Base-by-base conservation (phyloP, 345 rosid genomes). In the Ailanthus altissimus region DNA sequence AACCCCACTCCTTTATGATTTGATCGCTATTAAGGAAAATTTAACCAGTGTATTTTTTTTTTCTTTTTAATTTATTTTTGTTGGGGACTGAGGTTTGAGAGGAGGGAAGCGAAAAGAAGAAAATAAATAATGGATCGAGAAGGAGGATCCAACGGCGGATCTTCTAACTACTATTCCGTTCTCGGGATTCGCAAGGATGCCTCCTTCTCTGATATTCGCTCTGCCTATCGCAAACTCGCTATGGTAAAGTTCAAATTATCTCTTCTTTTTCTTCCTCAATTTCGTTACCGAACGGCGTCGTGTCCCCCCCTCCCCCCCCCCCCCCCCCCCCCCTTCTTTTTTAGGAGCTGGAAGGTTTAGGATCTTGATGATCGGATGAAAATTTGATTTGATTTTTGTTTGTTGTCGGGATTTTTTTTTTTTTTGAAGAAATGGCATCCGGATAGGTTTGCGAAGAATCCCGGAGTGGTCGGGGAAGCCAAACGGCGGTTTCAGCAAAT, bases 401-500 rank as follows among this genome's bases (percentile, higher is more conserved):
- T 72, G 20, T 0, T 32, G 38, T 32, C 38, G 1, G 38, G 38
- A 1, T 38, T 2, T n/a, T n/a, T n/a, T n/a, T n/a, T n/a, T n/a
- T n/a, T n/a, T 69, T n/a, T 70, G 78, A 64, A 93, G 97, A 89
- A 89, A 86, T 94, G 98, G 98, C 98, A 93, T 66, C 98, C 98
- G 12, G 98, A 94, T 77, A 85, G 88, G 78, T 89, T 82, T 85
- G 80, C 86, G 8, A 74, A 76, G 73, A 89, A 87, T 26, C 92
- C 94, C 6, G 86, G 78, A 16, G 82, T 81, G 5, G 90, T 88
- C 40, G 94, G 92, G 49, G 97, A 94, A 60, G 95, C 97, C 3
- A 90, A 94, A 54, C 92, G 89, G 16, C 88, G 90, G 78, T 94
- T 94, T 80, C 98, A 94, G 83, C 93, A 90, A 82, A 91, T 94